Evolutionary conservation across 306 rosid genomes (phyloP).

Genomic region (Ceratonia siliqua): DNA sequence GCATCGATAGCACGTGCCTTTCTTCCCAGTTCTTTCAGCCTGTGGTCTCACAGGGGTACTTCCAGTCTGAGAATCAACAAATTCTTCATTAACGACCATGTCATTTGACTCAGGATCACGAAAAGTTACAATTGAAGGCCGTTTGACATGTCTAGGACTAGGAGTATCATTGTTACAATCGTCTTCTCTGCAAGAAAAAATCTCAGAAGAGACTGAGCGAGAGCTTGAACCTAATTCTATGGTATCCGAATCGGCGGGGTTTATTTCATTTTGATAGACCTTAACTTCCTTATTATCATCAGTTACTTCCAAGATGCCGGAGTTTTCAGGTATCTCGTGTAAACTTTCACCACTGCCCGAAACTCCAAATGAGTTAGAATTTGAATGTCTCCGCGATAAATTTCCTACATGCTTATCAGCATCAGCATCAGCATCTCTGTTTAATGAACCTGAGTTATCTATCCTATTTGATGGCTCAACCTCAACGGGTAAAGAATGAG

Average conservation of each 20-base stretch:
- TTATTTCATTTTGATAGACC: constrained; percentile 39
- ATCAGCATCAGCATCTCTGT: background rate
- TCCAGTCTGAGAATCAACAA: constrained; percentile 31
- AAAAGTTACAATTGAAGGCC: constrained; percentile 68
- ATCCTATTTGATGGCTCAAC: constrained; percentile 6
- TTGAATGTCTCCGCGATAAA: constrained; percentile 17
- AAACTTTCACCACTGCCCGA: background rate
- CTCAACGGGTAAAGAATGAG: background rate
- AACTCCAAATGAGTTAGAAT: background rate
- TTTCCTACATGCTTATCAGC: constrained; percentile 3
- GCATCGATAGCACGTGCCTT: constrained; percentile 72
- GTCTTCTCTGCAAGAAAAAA: constrained; percentile 52
- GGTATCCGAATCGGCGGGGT: constrained; percentile 44
- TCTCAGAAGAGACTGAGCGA: constrained; percentile 50
- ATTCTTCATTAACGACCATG: constrained; percentile 26
- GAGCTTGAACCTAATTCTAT: constrained; percentile 55
- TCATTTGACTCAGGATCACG: constrained; percentile 48
- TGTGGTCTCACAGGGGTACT: constrained; percentile 41
- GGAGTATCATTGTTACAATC: background rate
- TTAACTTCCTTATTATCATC: constrained; percentile 29
- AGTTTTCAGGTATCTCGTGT: background rate
- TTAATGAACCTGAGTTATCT: constrained; percentile 12
- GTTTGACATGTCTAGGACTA: constrained; percentile 48
- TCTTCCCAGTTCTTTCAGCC: constrained; percentile 61
- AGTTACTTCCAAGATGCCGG: constrained; percentile 7